A percentile compares a stretch with the other conserved stretches of the same genome.
These are phyloP conservation scores for Xerocomus minutiporus DNA, from an alignment of 1,284 basidiomycete species.

Conservation along the genomic window DNA sequence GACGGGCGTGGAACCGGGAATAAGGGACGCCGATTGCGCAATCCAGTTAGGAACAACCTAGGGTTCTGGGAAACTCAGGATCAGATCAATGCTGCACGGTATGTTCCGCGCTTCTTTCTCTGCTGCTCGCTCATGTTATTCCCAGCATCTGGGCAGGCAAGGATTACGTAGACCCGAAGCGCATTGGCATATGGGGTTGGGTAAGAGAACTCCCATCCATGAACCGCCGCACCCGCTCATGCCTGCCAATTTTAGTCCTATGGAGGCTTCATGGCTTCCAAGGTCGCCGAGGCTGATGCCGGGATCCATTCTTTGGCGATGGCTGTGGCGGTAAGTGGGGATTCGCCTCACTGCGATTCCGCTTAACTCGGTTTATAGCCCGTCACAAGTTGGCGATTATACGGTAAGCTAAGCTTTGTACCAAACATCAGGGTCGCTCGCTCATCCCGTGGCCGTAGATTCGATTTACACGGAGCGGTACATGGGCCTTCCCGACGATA, in stretches of 20 bases:
- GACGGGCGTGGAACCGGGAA: conserved; percentile 95
- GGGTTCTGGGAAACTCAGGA: conserved; percentile 86
- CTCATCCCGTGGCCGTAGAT: conserved; percentile 44
- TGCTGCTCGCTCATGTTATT: conserved; percentile 7
- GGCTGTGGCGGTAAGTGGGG: conserved; percentile 71
- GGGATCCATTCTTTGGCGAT: conserved; percentile 87
- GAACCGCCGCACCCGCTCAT: conserved; percentile 5
- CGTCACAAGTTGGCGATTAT: conserved; percentile 82
- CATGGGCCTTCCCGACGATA: conserved; percentile 80
- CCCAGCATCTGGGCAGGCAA: conserved; percentile 68
- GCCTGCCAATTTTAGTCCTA: conserved; percentile 60
- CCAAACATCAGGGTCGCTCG: background rate
- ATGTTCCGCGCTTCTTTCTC: conserved; percentile 21
- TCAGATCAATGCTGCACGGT: conserved; percentile 84
- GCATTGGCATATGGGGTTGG: conserved; percentile 96
- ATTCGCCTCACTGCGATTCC: background rate
- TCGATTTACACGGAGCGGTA: conserved; percentile 96
- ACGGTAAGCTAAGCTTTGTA: conserved; percentile 50
- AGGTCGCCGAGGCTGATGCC: conserved; percentile 82
- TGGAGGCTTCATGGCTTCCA: conserved; percentile 90
- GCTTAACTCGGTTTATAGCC: conserved; percentile 45
- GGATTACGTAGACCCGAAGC: conserved; percentile 72
- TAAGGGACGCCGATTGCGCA: conserved; percentile 79
- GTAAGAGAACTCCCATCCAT: conserved; percentile 41
- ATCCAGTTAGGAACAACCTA: conserved; percentile 79